Base-by-base conservation (phyloP, 1,139 yeast genomes). In the Yamadazyma dendronema region DNA sequence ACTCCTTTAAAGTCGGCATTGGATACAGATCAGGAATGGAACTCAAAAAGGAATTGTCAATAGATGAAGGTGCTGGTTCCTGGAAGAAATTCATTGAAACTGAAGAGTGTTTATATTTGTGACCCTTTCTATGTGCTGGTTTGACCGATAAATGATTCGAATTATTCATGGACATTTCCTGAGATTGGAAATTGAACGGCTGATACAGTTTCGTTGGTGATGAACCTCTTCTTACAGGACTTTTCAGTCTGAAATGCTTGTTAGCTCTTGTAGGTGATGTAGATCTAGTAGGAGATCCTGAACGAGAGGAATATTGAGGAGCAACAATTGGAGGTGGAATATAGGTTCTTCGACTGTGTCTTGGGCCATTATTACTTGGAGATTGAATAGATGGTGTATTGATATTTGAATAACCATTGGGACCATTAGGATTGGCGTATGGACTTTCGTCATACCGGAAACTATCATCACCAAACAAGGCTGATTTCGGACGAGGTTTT, bases 1-100 rank as follows among this genome's bases (percentile, higher is more conserved):
- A 72, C 52, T 89, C 96, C 14, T 59, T 56, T 17, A 74, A 54
- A 15, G 79, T 84, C 0, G 98, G 98, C 0, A 89, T 79, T 0
- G 95, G 92, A 44, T 81, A 75, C 42, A 85, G 80, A 33, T 83
- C 82, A 0, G 96, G 95, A 24, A 89, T 75, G 35, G 83, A 77
- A 35, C 79, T 63, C 2, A 89, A 81, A 30, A 81, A 68, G 17
- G 50, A 49, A 10, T 23, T 41, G 19, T 31, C 33, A 11, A 28
- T 16, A 27, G 19, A 34, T 0, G 44, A 17, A 12, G 79, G 81
- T 6, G 89, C 83, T 1, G 97, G 96, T 54, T 90, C 97, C 56
- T 87, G 96, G 59, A 92, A 92, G 56, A 90, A 76, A 57, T 92
- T 92, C 92, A 92, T 85, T 3, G 96, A 86, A 4, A 92, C 96